Evolutionary conservation across 768 basidiomycete species (phyloP).

Genomic region (Suillus decipiens): DNA sequence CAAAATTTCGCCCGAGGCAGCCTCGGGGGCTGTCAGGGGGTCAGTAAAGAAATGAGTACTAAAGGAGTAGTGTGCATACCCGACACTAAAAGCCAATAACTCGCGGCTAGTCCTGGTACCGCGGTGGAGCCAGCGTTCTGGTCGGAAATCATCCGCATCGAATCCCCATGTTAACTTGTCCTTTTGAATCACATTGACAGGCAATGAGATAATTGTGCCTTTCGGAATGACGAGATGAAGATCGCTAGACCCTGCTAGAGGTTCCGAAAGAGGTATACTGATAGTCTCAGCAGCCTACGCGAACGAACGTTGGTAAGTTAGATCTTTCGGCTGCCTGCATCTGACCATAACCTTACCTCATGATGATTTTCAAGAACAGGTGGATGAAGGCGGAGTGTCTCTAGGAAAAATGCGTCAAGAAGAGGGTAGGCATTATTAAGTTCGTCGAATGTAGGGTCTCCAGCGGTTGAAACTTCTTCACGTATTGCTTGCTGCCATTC

Average conservation of each 20-base stretch:
- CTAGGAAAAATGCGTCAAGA: constrained; percentile 62
- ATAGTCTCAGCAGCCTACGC: constrained; percentile 52
- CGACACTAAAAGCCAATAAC: constrained; percentile 59
- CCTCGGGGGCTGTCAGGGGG: constrained; percentile 48
- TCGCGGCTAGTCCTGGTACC: constrained; percentile 40
- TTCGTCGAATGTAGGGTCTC: constrained; percentile 53
- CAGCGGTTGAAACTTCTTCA: constrained; percentile 47
- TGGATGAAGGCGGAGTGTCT: constrained; percentile 62
- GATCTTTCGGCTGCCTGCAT: background rate
- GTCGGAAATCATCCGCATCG: constrained; percentile 57
- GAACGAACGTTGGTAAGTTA: constrained; percentile 11
- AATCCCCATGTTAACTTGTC: constrained; percentile 59
- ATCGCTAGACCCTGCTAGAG: constrained; percentile 46
- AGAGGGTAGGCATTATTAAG: constrained; percentile 51
- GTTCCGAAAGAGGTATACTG: constrained; percentile 54
- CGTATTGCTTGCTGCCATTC: constrained; percentile 57
- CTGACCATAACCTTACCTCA: constrained; percentile 41
- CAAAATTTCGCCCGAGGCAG: constrained; percentile 62
- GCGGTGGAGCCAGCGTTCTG: constrained; percentile 61
- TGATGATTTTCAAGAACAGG: constrained; percentile 68
- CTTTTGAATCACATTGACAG: constrained; percentile 56
- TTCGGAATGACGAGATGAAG: constrained; percentile 52
- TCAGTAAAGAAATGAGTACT: constrained; percentile 16
- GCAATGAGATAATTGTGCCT: constrained; percentile 56
- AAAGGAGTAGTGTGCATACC: constrained; percentile 37